Conservation (phyloP, 73 alveolate genomes). For the Blepharisma japonicum region DNA sequence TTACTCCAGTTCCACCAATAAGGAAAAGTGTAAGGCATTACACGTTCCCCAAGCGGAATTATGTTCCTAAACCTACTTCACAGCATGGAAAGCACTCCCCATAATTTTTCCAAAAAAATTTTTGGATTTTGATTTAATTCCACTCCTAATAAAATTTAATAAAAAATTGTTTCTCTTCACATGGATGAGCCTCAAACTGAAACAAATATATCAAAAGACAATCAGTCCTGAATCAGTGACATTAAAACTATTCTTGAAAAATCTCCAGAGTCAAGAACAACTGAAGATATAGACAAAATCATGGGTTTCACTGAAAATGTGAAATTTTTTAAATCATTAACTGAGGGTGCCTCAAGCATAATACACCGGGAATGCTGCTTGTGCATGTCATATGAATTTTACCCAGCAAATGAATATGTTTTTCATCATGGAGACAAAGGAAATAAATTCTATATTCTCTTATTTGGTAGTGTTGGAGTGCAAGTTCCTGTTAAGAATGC, state of each 20-base stretch:
- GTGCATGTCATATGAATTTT: constrained; percentile 10
- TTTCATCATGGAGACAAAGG: constrained; percentile 43
- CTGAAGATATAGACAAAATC: constrained; percentile 8
- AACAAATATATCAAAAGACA: too few relatives aligned
- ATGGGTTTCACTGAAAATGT: neutral
- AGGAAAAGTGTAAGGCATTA: too few relatives aligned
- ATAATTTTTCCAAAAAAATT: too few relatives aligned
- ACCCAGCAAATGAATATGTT: constrained; percentile 15
- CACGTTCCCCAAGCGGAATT: too few relatives aligned
- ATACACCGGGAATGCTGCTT: constrained; percentile 13
- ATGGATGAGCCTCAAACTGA: too few relatives aligned
- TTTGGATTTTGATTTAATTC: too few relatives aligned
- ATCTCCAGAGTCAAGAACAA: neutral
- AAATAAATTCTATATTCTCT: constrained; percentile 39
- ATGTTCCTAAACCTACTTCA: too few relatives aligned
- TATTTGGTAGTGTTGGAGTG: constrained; percentile 39
- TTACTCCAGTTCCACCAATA: too few relatives aligned
- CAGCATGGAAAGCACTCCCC: too few relatives aligned
- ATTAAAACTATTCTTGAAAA: neutral
- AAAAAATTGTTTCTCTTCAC: too few relatives aligned
- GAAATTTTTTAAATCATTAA: neutral
- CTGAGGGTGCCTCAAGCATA: neutral
- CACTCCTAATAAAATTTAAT: too few relatives aligned
- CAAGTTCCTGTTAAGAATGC: constrained; percentile 7
- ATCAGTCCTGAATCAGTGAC: too few relatives aligned